Percentiles rank a stretch among this genome's conserved stretches.
Conservation (phyloP, 768 basidiomycete genomes). For the Trametes cubensis region DNA sequence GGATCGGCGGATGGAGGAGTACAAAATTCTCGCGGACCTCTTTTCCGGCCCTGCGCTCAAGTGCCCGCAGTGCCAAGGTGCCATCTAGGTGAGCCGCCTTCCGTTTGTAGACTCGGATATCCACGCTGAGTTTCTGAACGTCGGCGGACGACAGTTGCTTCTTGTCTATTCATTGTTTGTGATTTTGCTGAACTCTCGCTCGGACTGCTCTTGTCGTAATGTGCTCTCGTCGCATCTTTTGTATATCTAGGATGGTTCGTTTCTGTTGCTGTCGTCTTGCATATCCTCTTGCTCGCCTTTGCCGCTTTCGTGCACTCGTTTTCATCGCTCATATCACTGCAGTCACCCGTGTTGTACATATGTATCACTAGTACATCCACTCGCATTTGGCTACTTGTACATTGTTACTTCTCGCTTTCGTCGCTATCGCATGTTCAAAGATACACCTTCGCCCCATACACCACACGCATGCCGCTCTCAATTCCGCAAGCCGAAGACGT, state of each 20-base stretch:
- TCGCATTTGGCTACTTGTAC: not conserved
- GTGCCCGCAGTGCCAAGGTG: conserved; percentile 21
- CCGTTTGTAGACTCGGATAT: not conserved
- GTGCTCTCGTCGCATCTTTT: not conserved
- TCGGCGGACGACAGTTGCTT: not conserved
- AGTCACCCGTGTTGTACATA: not conserved
- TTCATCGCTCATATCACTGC: not conserved
- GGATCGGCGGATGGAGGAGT: conserved; percentile 12
- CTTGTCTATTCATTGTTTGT: not conserved
- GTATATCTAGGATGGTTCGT: not conserved
- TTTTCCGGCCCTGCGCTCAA: conserved; percentile 7
- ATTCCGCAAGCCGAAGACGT: conserved; percentile 38
- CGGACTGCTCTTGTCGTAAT: not conserved
- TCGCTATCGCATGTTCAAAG: not conserved
- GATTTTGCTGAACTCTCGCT: not conserved
- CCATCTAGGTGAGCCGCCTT: conserved; percentile 15
- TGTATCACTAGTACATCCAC: conserved; percentile 1
- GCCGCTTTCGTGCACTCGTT: not conserved
- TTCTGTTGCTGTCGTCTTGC: not conserved
- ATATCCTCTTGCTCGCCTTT: not conserved
- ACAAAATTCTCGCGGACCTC: not conserved
- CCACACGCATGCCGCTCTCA: not conserved
- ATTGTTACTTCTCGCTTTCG: not conserved
- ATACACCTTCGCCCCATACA: not conserved
- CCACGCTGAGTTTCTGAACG: not conserved